Conservation (phyloP, 768 basidiomycete genomes). For the Tricholoma sp. region DNA sequence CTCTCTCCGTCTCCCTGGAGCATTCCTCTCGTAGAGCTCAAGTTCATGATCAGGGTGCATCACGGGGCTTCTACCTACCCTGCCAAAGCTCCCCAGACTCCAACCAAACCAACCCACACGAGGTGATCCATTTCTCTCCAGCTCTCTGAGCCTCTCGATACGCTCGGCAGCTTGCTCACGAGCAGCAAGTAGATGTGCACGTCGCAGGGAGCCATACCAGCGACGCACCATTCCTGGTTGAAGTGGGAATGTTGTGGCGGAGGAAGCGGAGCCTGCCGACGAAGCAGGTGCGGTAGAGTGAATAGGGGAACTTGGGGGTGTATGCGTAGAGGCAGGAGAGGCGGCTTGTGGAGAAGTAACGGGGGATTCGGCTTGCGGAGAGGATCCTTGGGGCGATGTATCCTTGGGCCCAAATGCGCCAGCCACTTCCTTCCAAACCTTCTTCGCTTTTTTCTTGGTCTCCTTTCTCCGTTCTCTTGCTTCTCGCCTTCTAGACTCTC, state of each 20-base stretch:
- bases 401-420: conserved; percentile 36
- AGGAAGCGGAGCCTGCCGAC: conserved; percentile 12
- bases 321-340: conserved; percentile 1
- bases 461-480: conserved; percentile 44
- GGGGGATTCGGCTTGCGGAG: neutral
- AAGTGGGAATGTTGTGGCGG: conserved; percentile 23
- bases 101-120: conserved; percentile 44
- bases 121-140: conserved; percentile 35
- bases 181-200: conserved; percentile 68
- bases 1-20: conserved; percentile 7
- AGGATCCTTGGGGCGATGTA: conserved; percentile 1
- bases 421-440: conserved; percentile 54
- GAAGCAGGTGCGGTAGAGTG: conserved; percentile 1
- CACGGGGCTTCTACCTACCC: conserved; percentile 13
- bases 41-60: conserved; percentile 13
- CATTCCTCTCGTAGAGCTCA: conserved; percentile 14
- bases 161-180: conserved; percentile 68
- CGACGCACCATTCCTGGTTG: conserved; percentile 38
- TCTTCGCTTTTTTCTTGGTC: conserved; percentile 48
- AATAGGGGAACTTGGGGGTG: conserved; percentile 5
- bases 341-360: neutral
- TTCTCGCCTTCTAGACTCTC: conserved; percentile 40
- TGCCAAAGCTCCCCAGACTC: conserved; percentile 68
- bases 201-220: conserved; percentile 58
- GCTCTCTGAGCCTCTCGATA: conserved; percentile 58